phyloP scores from a whole-genome alignment of 495 filamentous ascomycete genomes.

The Aspergillus saccharolyticus region DNA sequence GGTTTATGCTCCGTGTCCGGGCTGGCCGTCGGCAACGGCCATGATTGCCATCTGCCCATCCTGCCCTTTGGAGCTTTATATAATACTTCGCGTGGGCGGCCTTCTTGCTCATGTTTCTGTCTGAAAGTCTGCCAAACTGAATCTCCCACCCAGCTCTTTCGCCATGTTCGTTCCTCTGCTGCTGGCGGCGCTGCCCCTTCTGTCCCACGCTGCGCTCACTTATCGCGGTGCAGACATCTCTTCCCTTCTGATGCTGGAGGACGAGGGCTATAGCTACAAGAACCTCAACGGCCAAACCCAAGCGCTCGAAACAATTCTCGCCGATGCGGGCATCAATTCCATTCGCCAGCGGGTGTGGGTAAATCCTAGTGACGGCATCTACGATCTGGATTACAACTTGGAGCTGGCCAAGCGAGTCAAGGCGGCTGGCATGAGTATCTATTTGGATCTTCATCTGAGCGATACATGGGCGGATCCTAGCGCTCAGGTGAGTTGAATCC shows the following conservation, averaged over 20 bases:
- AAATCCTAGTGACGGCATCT: conserved; percentile 58
- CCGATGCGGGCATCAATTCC: conserved; percentile 60
- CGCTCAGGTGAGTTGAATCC: conserved; percentile 29
- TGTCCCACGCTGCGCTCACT: conserved; percentile 45
- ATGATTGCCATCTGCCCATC: not conserved
- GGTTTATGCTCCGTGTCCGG: not conserved
- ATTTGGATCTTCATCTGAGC: conserved; percentile 66
- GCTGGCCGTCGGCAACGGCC: not conserved
- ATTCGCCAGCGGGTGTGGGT: conserved; percentile 72
- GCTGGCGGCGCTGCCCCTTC: conserved; percentile 20
- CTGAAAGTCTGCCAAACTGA: not conserved
- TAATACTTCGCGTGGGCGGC: not conserved
- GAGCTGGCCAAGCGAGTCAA: conserved; percentile 59
- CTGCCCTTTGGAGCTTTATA: not conserved
- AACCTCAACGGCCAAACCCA: conserved; percentile 46
- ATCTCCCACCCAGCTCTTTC: not conserved
- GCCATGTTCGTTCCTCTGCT: conserved; percentile 21
- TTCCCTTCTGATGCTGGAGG: conserved; percentile 61
- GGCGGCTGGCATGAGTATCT: conserved; percentile 58
- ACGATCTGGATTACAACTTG: conserved; percentile 66
- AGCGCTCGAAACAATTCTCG: conserved; percentile 59
- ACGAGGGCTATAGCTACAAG: conserved; percentile 55
- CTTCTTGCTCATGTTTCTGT: not conserved
- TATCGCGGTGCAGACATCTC: conserved; percentile 72
- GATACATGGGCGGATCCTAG: conserved; percentile 58